Conservation (phyloP, 805 yeast genomes). For the Cyberlindnera sargentensis region DNA sequence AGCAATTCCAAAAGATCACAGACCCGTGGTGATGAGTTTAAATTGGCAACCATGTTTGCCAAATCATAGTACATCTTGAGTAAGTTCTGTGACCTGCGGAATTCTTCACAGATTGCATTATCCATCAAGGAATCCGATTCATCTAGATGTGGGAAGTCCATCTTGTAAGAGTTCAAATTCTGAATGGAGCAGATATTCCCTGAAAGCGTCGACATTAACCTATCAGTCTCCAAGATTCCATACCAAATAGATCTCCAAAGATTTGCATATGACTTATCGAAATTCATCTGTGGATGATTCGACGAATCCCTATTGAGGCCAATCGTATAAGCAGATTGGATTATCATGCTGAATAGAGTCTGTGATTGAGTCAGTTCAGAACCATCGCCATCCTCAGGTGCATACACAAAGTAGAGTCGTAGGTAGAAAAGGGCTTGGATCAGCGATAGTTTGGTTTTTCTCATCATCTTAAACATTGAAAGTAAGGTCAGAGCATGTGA, state of each 20-base stretch:
- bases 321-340: slow-evolving; percentile 38
- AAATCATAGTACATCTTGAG: slow-evolving; percentile 12
- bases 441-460: slow-evolving; percentile 32
- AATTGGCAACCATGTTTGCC: slow-evolving; percentile 16
- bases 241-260: slow-evolving; percentile 22
- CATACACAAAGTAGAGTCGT: slow-evolving; percentile 32
- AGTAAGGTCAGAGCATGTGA: slow-evolving; percentile 33
- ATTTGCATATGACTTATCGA: slow-evolving; percentile 13
- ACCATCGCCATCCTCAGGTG: slow-evolving; percentile 47
- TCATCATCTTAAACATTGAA: slow-evolving; percentile 33
- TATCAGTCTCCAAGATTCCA: slow-evolving; percentile 20
- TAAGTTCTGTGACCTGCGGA: slow-evolving; percentile 13
- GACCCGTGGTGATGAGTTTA: slow-evolving; percentile 12
- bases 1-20: slow-evolving; percentile 11
- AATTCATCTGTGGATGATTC: slow-evolving; percentile 14
- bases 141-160: slow-evolving; percentile 10
- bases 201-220: slow-evolving; percentile 14
- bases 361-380: slow-evolving; percentile 36
- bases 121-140: slow-evolving; percentile 7
- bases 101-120: slow-evolving; percentile 10
- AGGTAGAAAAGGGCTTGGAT: slow-evolving; percentile 38
- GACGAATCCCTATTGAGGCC: slow-evolving; percentile 45
- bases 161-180: slow-evolving; percentile 11
- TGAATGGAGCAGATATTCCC: slow-evolving; percentile 20
- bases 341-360: slow-evolving; percentile 29